A percentile compares a stretch with the other conserved stretches of the same genome.
Conservation (phyloP, 768 basidiomycete genomes). For the Tulasnella sp. region DNA sequence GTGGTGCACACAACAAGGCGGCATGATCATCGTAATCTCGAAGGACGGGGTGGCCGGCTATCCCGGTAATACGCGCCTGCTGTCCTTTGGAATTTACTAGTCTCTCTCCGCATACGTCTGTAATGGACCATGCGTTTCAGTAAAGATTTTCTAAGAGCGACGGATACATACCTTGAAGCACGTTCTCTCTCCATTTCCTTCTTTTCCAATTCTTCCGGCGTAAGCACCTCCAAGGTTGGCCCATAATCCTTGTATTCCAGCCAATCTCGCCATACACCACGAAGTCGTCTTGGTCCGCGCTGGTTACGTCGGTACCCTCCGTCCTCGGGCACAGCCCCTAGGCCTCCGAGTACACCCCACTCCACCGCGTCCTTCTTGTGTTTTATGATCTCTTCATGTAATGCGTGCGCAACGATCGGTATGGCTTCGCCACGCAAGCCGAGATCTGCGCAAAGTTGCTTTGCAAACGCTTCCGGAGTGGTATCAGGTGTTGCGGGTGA, state of each 20-base stretch:
- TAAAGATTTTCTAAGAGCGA: not conserved
- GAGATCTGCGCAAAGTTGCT: conserved; percentile 68
- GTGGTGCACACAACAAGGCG: not conserved
- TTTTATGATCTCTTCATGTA: conserved; percentile 90
- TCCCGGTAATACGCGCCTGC: conserved; percentile 9
- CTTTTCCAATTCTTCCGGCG: conserved; percentile 80
- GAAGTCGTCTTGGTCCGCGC: conserved; percentile 63
- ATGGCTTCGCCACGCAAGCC: conserved; percentile 79
- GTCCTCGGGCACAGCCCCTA: conserved; percentile 50
- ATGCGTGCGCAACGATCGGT: conserved; percentile 81
- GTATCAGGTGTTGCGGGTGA: conserved; percentile 27
- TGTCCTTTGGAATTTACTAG: conserved; percentile 44
- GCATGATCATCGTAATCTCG: conserved; percentile 10
- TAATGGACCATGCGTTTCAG: not conserved
- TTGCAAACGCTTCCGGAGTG: conserved; percentile 77
- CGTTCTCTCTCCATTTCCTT: conserved; percentile 80
- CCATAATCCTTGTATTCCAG: conserved; percentile 79
- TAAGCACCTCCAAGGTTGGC: conserved; percentile 78
- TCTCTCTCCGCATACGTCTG: conserved; percentile 52
- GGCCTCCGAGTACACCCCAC: conserved; percentile 65
- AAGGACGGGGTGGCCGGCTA: conserved; percentile 11
- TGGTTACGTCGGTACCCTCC: conserved; percentile 47
- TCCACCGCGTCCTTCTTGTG: conserved; percentile 94
- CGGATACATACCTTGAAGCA: conserved; percentile 49
- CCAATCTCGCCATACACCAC: conserved; percentile 94